These are phyloP conservation scores for Helichrysum umbraculigerum DNA, from an alignment of 129 eudicot species.

Conservation along the genomic window DNA sequence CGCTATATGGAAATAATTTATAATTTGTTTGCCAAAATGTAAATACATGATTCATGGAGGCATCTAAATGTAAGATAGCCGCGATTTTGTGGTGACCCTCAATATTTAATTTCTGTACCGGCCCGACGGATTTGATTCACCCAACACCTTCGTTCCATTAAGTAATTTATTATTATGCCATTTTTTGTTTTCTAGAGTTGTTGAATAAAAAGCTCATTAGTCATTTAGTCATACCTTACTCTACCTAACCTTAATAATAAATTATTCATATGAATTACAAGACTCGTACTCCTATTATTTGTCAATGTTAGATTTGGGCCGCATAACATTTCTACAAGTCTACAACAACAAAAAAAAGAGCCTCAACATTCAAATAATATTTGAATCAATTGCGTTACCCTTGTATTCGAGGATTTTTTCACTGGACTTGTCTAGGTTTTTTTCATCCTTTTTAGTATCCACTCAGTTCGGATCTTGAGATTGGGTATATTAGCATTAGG, in stretches of 20 bases:
- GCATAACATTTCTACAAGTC: background rate
- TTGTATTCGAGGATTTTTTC: too few relatives aligned
- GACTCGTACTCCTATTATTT: background rate
- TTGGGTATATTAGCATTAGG: too few relatives aligned
- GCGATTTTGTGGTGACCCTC: slow-evolving; percentile 21
- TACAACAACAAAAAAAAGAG: too few relatives aligned
- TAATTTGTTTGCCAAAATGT: slow-evolving; percentile 3
- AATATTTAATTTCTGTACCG: slow-evolving; percentile 27
- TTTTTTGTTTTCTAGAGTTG: slow-evolving; percentile 24
- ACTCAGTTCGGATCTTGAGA: too few relatives aligned
- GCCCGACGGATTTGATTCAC: slow-evolving; percentile 36
- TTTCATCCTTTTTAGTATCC: too few relatives aligned
- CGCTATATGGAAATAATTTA: background rate
- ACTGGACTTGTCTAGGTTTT: too few relatives aligned
- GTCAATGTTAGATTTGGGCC: background rate
- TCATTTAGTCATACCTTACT: slow-evolving; percentile 30
- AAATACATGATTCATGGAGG: background rate
- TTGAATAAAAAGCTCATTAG: slow-evolving; percentile 26
- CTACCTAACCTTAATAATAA: slow-evolving; percentile 27
- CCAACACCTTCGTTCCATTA: slow-evolving; percentile 19
- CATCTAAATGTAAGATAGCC: slow-evolving; percentile 23
- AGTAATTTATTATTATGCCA: background rate
- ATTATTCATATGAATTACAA: background rate
- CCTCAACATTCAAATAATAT: too few relatives aligned
- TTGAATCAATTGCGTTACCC: too few relatives aligned